phyloP scores from a whole-genome alignment of 768 basidiomycete genomes.

The Pleurotus giganteus region DNA sequence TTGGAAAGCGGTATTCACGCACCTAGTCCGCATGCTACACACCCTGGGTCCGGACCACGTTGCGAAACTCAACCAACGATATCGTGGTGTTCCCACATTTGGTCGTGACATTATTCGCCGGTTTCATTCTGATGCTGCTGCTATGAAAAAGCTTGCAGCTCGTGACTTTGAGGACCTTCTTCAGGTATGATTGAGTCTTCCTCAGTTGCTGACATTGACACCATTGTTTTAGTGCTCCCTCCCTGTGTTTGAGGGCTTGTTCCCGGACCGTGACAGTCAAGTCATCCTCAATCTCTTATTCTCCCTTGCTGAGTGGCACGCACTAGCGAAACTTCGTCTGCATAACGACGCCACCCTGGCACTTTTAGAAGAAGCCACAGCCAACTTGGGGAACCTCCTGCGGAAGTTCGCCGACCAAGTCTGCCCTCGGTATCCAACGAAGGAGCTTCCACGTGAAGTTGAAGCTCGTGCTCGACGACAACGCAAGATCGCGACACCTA shows the following conservation, averaged over 20 bases:
- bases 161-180: conserved; percentile 16
- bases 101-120: conserved; percentile 3
- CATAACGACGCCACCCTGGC: conserved; percentile 33
- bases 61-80: conserved; percentile 18
- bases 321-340: conserved; percentile 35
- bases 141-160: conserved; percentile 3
- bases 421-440: conserved; percentile 24
- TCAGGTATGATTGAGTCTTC: conserved; percentile 24
- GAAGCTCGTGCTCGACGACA: conserved; percentile 23
- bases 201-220: no score
- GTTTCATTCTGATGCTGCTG: neutral
- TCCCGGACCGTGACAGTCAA: conserved; percentile 24
- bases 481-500: neutral
- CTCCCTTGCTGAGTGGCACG: conserved; percentile 33
- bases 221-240: conserved; percentile 38
- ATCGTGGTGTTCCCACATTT: conserved; percentile 15
- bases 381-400: conserved; percentile 20
- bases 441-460: conserved; percentile 36
- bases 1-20: conserved; percentile 23
- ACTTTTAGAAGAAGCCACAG: conserved; percentile 21
- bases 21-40: conserved; percentile 23
- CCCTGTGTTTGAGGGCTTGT: conserved; percentile 33
- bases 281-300: conserved; percentile 32
- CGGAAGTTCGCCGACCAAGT: conserved; percentile 24
- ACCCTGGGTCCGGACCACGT: conserved; percentile 10